phyloP scores from a whole-genome alignment of 2,329 filamentous ascomycete genomes.

The Phaeosphaeriaceae sp. region DNA sequence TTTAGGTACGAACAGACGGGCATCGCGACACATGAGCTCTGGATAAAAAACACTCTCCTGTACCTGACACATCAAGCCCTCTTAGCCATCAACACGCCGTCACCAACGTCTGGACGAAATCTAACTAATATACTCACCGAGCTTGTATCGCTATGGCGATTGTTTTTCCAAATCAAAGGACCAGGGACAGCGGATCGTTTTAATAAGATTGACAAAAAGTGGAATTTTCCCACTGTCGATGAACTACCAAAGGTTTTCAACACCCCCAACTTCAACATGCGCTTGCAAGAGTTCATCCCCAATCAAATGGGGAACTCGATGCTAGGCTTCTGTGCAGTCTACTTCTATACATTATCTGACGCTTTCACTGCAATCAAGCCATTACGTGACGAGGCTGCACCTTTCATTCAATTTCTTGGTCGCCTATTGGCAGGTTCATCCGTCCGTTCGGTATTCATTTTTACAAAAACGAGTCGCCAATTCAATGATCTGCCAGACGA shows the following conservation, averaged over 20 bases:
- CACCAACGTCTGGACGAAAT: conserved; percentile 10
- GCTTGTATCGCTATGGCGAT: conserved; percentile 40
- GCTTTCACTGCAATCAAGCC: conserved; percentile 19
- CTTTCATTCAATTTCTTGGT: conserved; percentile 37
- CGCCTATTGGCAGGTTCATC: conserved; percentile 29
- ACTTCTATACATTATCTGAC: conserved; percentile 38
- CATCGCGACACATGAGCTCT: conserved; percentile 29
- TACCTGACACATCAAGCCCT: conserved; percentile 34
- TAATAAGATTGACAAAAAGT: conserved; percentile 28
- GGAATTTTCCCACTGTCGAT: conserved; percentile 30
- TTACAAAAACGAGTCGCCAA: conserved; percentile 7
- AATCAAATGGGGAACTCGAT: conserved; percentile 17
- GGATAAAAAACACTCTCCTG: conserved; percentile 25
- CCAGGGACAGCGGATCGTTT: conserved; percentile 13
- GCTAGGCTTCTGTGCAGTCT: conserved; percentile 39
- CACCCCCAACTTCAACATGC: conserved; percentile 22
- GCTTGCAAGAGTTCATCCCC: conserved; percentile 35
- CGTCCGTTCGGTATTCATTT: conserved; percentile 18
- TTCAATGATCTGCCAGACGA: conserved; percentile 25
- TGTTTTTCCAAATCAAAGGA: conserved; percentile 43
- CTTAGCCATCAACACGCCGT: conserved; percentile 12
- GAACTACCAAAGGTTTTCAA: conserved; percentile 8
- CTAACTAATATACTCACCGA: conserved; percentile 32
- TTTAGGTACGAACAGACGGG: conserved; percentile 40
- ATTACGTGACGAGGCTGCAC: conserved; percentile 27